phyloP scores from a whole-genome alignment of 148 eudicot genomes.

The Rhododendron williamsianum region DNA sequence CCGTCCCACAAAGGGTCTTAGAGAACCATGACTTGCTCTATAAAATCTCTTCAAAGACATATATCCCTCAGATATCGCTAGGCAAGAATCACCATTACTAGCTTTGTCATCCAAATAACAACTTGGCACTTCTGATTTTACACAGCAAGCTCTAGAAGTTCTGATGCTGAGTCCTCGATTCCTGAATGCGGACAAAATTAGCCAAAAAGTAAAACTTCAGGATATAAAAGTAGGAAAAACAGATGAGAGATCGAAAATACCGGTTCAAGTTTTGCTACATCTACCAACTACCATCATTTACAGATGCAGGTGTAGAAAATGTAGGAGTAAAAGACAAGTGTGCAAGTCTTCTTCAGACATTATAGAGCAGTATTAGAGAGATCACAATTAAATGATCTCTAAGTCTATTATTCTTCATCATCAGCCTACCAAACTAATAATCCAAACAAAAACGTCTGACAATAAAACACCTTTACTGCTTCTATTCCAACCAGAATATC shows the following conservation, averaged over 20 bases:
- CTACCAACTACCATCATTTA: neutral
- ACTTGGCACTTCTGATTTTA: slow-evolving; percentile 30
- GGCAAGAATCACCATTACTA: slow-evolving; percentile 16
- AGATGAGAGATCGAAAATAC: neutral
- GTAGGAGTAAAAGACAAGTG: neutral
- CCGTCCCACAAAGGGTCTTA: slow-evolving; percentile 17
- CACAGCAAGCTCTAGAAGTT: slow-evolving; percentile 31
- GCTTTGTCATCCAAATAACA: slow-evolving; percentile 24
- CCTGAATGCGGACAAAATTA: slow-evolving; percentile 19
- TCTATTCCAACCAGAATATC: neutral
- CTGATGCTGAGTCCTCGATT: slow-evolving; percentile 25
- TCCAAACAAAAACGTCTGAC: neutral
- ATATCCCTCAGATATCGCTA: slow-evolving; percentile 15
- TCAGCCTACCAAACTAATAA: neutral
- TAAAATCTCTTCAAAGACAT: slow-evolving; percentile 22
- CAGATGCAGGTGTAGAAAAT: neutral
- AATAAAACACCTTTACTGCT: neutral
- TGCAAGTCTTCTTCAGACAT: neutral
- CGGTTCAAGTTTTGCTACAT: neutral
- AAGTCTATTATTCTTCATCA: neutral
- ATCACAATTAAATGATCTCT: neutral
- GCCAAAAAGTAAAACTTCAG: neutral
- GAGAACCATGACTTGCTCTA: slow-evolving; percentile 14
- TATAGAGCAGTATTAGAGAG: neutral
- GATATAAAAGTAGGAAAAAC: neutral